Base-by-base conservation (phyloP, 2,329 filamentous ascomycete species). In the Colletotrichum sp. region DNA sequence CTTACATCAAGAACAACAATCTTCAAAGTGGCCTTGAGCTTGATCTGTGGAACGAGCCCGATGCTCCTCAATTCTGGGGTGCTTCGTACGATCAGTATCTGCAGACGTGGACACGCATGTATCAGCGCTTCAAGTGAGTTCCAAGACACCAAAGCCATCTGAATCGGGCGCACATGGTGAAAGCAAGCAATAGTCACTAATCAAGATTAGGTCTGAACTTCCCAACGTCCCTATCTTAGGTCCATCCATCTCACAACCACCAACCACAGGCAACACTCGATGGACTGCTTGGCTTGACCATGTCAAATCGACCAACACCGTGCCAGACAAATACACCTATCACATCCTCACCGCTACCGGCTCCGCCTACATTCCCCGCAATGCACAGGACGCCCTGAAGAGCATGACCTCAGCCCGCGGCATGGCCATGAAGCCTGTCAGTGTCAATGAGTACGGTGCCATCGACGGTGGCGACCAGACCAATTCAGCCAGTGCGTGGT, bases 1-100 rank as follows among this genome's bases (percentile, higher is more conserved):
- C 44, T 0, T 13, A 8, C n/a, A 52, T 52, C 44, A 52, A 52
- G n/a, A 52, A 6, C 10, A 52, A 21, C 44, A 52, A 21, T 28
- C 59, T 72, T 12, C 39, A 30, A 30, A 57, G 44, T 15, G 75
- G 66, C 4, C 67, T 77, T 7, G 68, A 59, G 16, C 71, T 77
- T 30, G 75, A 77, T 52, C 71, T 77, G 16, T 77, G 75, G 75
- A 77, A 77, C 24, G 75, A 77, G 55, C 75, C 75, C 21, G 71
- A 77, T 52, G 63, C 67, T 10, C 34, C 34, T 16, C 39, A 21
- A 15, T 77, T 77, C 39, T 77, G 75, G 75, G 68, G 68, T 16
- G 32, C 65, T 18, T 64, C 67, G 24, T 59, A 69, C 67, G 67
- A 71, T 1, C 75, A 77, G 66, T 77, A 74, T 26, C 67, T 77